Base-by-base conservation (phyloP, 2,329 filamentous ascomycete genomes). In the Talaromyces sp. region DNA sequence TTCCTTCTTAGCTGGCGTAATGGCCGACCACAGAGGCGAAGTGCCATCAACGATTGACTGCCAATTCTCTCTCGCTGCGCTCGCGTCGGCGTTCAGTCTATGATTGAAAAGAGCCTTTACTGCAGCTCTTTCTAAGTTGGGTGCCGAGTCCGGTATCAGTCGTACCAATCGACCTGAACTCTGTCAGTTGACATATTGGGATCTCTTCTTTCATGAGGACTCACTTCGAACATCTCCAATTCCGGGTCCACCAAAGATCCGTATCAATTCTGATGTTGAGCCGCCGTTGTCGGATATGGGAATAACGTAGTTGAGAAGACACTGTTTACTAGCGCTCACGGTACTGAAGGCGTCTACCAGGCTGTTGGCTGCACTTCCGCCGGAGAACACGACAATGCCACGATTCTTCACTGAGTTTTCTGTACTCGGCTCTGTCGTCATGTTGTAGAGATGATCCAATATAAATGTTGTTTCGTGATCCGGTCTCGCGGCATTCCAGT, bases 221-320 rank as follows among this genome's bases (percentile, higher is more conserved):
- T 67, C 78, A 89, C 88, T 91, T 73, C 90, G 82, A 28, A 92
- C 84, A 77, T 93, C 90, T 62, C 90, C 90, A 70, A 92, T 83
- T 2, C 93, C 93, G 67, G 93, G 93, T 1, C 95, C 95, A 14
- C 93, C 95, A 77, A 98, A 95, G 39, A 98, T 92, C 39, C 95
- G 85, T 67, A 97, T 96, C 70, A 97, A 81, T 79, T 98, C 93
- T 50, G 91, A 96, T 2, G 92, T 96, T 69, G 91, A 96, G 42
- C 93, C 93, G 56, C 93, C 93, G 76, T 98, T 98, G 78, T 98
- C 93, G 67, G 90, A 95, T 73, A 97, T 96, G 39, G 93, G 93
- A 59, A 98, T 96, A 64, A 97, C 87, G 75, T 96, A 96, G 76
- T 86, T 91, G 46, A 96, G 78, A 2, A 83, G 80, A 71, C 88